Evolutionary conservation across 169 alveolate genomes (phyloP), one percentile per base, ranked within the genome.

Genomic region (Cystoisospora suis): DNA sequence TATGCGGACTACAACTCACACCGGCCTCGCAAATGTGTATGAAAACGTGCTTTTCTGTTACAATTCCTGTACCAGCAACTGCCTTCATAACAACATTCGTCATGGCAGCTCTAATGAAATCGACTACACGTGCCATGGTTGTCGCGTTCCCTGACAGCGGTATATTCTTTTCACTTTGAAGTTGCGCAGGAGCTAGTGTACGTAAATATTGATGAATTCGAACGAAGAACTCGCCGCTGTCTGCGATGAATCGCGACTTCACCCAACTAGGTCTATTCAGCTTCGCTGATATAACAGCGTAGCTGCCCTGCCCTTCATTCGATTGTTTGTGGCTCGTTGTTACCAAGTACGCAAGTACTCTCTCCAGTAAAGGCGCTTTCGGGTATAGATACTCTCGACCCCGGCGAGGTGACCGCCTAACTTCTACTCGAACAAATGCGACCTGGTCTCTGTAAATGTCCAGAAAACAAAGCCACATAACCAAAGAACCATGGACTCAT

Each of bases 1-100:
- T n/a, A n/a, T n/a, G n/a, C n/a, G n/a, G n/a, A n/a, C n/a, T n/a
- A n/a, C n/a, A n/a, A n/a, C n/a, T n/a, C 29, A 69, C 53, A 27
- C 53, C 83, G 15, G 32, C 27, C 32, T 72, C 83, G 53, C 83
- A 72, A 36, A 72, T 40, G 56, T 72, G 83, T 9, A 72, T 56
- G 56, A 32, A 36, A 6, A 72, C 56, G 29, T 72, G 83, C 83
- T 20, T 34, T n/a, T 20, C 58, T 17, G 56, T 4, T 3, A 34
- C 42, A 34, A 12, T 5, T 4, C 45, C 83, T 38, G 36, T 17
- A 3, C 47, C 40, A 1, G 29, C 83, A 9, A 40, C 42, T n/a
- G 15, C 23, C 42, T 46, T 46, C 23, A 72, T 46, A 20, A 72
- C 83, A 38, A 40, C 46, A 2, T 72, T 17, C 7, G 23, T 34